A percentile compares a stretch with the other conserved stretches of the same genome.
Conservation (phyloP, 2,329 filamentous ascomycete species). For the Diaporthe ampelina region DNA sequence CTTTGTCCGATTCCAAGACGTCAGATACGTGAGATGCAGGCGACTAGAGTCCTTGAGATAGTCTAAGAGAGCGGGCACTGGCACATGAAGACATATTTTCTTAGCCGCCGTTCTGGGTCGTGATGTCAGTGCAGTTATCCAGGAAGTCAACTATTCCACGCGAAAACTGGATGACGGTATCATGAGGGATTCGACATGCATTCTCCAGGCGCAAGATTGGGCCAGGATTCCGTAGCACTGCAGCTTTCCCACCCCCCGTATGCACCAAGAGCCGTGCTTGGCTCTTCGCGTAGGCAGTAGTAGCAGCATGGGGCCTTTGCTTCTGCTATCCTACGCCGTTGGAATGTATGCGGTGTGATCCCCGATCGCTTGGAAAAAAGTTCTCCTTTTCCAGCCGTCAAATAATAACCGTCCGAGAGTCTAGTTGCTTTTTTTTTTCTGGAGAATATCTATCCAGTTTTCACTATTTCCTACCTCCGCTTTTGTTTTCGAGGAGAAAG, state of each 20-base stretch:
- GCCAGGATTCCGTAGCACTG: slow-evolving; percentile 34
- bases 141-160: not conserved
- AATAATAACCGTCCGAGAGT: not conserved
- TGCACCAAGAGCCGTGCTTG: slow-evolving; percentile 30
- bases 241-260: not conserved
- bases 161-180: slow-evolving; percentile 5
- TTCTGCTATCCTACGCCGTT: slow-evolving; percentile 17
- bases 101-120: not conserved
- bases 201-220: slow-evolving; percentile 26
- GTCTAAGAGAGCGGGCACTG: no score
- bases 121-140: no score
- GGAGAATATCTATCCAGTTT: not conserved
- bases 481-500: not conserved
- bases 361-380: not conserved
- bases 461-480: not conserved
- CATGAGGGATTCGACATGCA: slow-evolving; percentile 32
- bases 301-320: not conserved
- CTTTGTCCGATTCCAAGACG: no score
- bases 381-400: slow-evolving; percentile 27
- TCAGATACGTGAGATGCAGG: not conserved
- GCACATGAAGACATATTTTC: not conserved
- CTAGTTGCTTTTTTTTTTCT: not conserved
- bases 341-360: slow-evolving; percentile 15
- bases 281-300: not conserved
- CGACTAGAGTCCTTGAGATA: not conserved